A percentile compares a stretch with the other conserved stretches of the same genome.
phyloP scores from a whole-genome alignment of 202 grass and related monocot species.

The Setaria italica region DNA sequence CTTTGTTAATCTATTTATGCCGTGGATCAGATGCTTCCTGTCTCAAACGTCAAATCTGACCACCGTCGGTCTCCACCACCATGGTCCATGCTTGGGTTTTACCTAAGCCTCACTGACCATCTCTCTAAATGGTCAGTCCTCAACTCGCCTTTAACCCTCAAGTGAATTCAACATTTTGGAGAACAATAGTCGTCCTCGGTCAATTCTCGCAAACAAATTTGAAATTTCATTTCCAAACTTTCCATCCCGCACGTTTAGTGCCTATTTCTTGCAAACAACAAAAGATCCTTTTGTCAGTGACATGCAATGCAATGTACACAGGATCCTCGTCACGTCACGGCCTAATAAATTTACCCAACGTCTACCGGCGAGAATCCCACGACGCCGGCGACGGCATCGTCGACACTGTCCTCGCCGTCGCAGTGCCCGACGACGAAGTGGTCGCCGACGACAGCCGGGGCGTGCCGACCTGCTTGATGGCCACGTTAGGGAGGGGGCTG shows the following conservation, averaged over 20 bases:
- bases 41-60: not conserved
- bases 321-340: not conserved
- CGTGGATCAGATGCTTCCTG: too few species aligned
- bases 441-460: constrained; percentile 61
- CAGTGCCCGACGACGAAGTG: constrained; percentile 42
- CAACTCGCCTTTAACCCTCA: not conserved
- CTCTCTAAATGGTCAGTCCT: too few species aligned
- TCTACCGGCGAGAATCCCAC: constrained; percentile 35
- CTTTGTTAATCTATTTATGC: not conserved
- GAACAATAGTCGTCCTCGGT: not conserved
- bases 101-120: not conserved
- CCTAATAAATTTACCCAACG: not conserved
- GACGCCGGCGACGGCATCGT: constrained; percentile 56
- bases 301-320: constrained; percentile 2
- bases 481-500: constrained; percentile 54
- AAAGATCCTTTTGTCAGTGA: not conserved
- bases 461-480: constrained; percentile 56
- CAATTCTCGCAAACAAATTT: not conserved
- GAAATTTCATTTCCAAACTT: constrained; percentile 16
- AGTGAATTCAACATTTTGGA: not conserved
- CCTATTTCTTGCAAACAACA: not conserved
- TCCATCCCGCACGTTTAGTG: not conserved
- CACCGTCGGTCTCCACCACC: not conserved
- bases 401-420: constrained; percentile 41
- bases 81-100: not conserved